phyloP scores from a whole-genome alignment of 306 rosid genomes.

The Gastrolobium villosum region DNA sequence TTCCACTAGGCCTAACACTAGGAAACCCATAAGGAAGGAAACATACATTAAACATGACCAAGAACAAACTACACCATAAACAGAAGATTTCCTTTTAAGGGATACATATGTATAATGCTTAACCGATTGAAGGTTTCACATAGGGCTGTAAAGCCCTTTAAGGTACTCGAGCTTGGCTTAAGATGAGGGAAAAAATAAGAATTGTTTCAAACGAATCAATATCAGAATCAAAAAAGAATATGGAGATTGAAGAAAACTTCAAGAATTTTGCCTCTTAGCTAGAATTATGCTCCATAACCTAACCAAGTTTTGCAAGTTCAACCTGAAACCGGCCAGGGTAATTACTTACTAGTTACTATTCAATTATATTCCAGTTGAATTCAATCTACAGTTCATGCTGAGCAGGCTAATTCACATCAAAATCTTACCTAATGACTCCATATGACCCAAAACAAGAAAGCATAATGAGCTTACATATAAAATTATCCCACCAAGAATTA shows the following conservation, averaged over 20 bases:
- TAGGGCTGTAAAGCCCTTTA: not conserved
- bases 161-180: not conserved
- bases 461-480: constrained; percentile 3
- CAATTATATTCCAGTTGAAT: not conserved
- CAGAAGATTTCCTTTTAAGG: constrained; percentile 21
- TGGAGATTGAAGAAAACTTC: not conserved
- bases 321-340: not conserved
- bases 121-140: constrained; percentile 27
- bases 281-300: constrained; percentile 19
- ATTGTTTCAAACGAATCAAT: constrained; percentile 20
- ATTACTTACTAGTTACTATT: constrained; percentile 14
- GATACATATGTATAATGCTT: not conserved
- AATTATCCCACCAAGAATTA: constrained; percentile 26
- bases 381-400: constrained; percentile 17
- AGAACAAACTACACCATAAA: not conserved
- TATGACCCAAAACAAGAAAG: constrained; percentile 9
- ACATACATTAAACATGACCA: not conserved
- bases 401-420: not conserved
- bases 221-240: not conserved
- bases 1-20: constrained; percentile 17
- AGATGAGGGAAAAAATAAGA: constrained; percentile 7
- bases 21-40: constrained; percentile 31
- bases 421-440: not conserved
- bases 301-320: constrained; percentile 10
- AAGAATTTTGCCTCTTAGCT: not conserved